Evolutionary conservation across 2,329 filamentous ascomycete genomes (phyloP), one percentile per base, ranked within the genome.

Genomic region (Calycina marina): DNA sequence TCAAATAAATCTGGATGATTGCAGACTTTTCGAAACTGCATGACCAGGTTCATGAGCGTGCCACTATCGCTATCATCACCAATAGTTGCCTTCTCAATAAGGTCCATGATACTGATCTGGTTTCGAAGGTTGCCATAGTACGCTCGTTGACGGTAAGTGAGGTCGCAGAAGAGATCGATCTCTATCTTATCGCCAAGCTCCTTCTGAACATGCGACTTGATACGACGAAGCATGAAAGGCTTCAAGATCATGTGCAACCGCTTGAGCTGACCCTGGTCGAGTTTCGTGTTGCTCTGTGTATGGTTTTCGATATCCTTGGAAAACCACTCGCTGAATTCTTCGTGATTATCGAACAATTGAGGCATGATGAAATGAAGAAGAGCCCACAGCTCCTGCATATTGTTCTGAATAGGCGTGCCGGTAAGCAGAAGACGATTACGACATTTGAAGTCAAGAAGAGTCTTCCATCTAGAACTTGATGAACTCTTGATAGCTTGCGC

Each of bases 11-110:
- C 90, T 0, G 90, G 90, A 53, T 98, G 90, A 52, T 98, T 98
- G 62, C 90, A 98, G 36, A 98, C 90, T 60, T 98, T 98, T 48
- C 90, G 75, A 70, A 98, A 98, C 59, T 98, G 90, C 90, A 98
- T 98, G 41, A 98, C 90, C 43, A 98, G 65, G 57, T 98, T 98
- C 90, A 98, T 96, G 49, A 98, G 60, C 1, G 88, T 96, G 25
- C 88, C 86, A 20, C 83, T 93, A 52, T 96, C 90, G 47, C 88
- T 77, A 30, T 96, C 90, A 48, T 94, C 86, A 20, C 90, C 90
- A 45, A 90, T 70, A 2, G 88, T 88, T 2, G 84, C 85, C 67
- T 94, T 96, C 57, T 98, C 90, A 34, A 98, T 92, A 12, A 98
- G 74, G 53, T 98, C 90, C 75, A 96, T 90, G 45, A 98, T 85